Evolutionary conservation across 176 grass and related monocot genomes (phyloP).

Genomic region (Alopecurus myosuroides): DNA sequence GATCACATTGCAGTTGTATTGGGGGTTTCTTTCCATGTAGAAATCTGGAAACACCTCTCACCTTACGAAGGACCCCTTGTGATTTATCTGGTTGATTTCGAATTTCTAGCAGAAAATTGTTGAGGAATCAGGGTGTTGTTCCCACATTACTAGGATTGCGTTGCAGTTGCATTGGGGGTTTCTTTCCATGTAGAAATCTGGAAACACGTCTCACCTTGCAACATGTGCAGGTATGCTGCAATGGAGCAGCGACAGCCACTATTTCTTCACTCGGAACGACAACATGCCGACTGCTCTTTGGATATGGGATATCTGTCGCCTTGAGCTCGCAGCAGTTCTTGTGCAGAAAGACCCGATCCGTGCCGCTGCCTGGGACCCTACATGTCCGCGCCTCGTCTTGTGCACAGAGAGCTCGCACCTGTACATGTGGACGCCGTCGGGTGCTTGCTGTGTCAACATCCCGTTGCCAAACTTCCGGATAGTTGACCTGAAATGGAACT

Average conservation of each 20-base stretch:
- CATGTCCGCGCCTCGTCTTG: conserved; percentile 48
- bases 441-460: conserved; percentile 69
- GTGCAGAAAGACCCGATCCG: conserved; percentile 93
- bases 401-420: conserved; percentile 76
- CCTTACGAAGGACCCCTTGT: not conserved
- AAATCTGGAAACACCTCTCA: conserved; percentile 21
- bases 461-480: conserved; percentile 65
- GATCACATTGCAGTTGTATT: not conserved
- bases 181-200: not conserved
- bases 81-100: no score
- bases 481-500: conserved; percentile 87
- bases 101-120: conserved; percentile 4
- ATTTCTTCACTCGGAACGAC: conserved; percentile 87
- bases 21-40: not conserved
- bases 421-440: conserved; percentile 82
- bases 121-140: not conserved
- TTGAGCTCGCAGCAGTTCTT: conserved; percentile 80
- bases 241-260: conserved; percentile 86
- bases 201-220: conserved; percentile 25
- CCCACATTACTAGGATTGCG: not conserved
- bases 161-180: not conserved
- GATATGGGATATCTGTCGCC: conserved; percentile 97
- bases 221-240: conserved; percentile 64
- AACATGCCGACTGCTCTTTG: conserved; percentile 85
- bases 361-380: conserved; percentile 82